phyloP scores from a whole-genome alignment of 495 filamentous ascomycete species.

The Penicillium alfredii region DNA sequence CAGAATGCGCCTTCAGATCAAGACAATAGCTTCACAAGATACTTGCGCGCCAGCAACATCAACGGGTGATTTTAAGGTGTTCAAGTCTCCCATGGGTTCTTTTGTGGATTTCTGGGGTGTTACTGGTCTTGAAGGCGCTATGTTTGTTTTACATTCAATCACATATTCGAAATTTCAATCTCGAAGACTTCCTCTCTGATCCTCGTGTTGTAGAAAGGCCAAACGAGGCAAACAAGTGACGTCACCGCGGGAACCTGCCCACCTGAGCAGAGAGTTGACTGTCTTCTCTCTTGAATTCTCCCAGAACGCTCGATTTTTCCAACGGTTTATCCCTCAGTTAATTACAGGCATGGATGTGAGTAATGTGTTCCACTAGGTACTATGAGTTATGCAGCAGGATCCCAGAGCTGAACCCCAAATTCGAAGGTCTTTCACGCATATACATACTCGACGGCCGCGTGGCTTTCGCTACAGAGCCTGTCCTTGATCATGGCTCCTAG shows the following conservation, averaged over 20 bases:
- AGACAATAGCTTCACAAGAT: slow-evolving; percentile 46
- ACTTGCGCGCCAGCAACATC: slow-evolving; percentile 37
- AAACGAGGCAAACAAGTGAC: slow-evolving; percentile 3
- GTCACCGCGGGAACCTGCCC: slow-evolving; percentile 5
- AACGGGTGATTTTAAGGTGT: slow-evolving; percentile 20
- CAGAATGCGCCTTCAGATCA: slow-evolving; percentile 27
- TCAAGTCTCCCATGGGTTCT: neutral
- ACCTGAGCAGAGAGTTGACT: too few relatives aligned
- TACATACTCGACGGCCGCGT: slow-evolving; percentile 58
- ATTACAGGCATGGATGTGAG: slow-evolving; percentile 16
- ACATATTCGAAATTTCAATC: too few relatives aligned
- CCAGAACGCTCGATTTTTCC: too few relatives aligned
- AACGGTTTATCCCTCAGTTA: too few relatives aligned
- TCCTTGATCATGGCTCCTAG: slow-evolving; percentile 60
- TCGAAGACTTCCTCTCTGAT: too few relatives aligned
- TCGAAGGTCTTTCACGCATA: slow-evolving; percentile 59
- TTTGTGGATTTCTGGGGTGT: slow-evolving; percentile 2
- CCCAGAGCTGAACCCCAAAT: neutral
- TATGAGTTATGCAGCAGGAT: too few relatives aligned
- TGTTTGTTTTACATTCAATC: neutral
- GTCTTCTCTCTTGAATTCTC: too few relatives aligned
- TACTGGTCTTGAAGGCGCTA: slow-evolving; percentile 8
- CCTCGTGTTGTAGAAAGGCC: slow-evolving; percentile 6
- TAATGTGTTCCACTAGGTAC: too few relatives aligned
- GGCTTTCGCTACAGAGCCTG: slow-evolving; percentile 61